phyloP scores from a whole-genome alignment of 352 stramenopile species.

The Thalassiosira allenii region DNA sequence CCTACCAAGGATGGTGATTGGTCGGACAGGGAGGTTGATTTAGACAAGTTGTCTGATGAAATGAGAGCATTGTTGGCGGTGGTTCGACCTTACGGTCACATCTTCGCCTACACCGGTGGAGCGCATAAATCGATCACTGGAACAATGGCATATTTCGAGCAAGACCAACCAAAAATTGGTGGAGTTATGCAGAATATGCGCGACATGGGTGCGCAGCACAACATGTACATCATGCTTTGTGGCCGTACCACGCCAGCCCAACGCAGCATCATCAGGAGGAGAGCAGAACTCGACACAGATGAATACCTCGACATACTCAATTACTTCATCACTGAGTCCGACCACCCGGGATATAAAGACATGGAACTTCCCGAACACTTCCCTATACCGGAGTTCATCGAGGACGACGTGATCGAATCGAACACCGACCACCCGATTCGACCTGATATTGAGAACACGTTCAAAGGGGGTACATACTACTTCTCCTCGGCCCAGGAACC shows the following conservation, averaged over 20 bases:
- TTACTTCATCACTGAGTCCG: neutral
- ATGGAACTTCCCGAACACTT: neutral
- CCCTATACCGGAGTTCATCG: neutral
- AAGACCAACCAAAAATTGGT: constrained; percentile 20
- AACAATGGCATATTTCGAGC: constrained; percentile 39
- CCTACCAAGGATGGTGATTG: no score
- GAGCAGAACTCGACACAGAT: neutral
- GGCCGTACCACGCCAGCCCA: constrained; percentile 11
- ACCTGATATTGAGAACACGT: neutral
- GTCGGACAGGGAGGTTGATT: no score
- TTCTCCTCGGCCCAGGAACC: neutral
- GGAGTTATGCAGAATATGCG: constrained; percentile 17
- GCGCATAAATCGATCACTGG: constrained; percentile 37
- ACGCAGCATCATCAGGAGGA: neutral
- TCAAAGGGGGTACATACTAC: neutral
- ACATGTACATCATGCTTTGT: neutral
- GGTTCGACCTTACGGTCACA: constrained; percentile 23
- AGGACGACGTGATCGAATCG: neutral
- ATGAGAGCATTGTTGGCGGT: constrained; percentile 26
- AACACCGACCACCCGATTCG: constrained; percentile 1
- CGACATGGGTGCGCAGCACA: neutral
- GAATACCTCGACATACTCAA: neutral
- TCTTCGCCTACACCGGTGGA: constrained; percentile 21
- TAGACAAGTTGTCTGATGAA: constrained; percentile 16
- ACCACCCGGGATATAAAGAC: neutral